Evolutionary conservation across 1,284 basidiomycete species (phyloP).

Genomic region (Pseudozyma sp.): DNA sequence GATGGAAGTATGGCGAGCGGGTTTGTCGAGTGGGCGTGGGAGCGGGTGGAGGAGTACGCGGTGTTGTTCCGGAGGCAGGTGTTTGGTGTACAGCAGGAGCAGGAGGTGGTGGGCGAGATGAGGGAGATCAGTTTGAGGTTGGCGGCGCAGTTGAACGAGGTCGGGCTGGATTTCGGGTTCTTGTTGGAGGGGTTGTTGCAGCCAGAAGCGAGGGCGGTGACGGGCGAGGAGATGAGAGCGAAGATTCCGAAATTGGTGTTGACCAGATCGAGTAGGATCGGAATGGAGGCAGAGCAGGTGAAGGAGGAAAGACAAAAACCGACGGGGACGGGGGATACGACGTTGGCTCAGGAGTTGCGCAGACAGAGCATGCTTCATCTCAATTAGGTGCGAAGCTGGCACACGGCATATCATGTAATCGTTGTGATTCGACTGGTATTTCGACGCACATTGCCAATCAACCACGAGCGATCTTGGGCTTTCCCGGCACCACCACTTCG

Average conservation of each 20-base stretch:
- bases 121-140: constrained; percentile 58
- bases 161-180: constrained; percentile 40
- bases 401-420: not conserved
- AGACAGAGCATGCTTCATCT: constrained; percentile 46
- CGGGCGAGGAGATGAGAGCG: not conserved
- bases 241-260: constrained; percentile 15
- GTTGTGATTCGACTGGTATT: not conserved
- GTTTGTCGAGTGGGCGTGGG: constrained; percentile 93
- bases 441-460: not conserved
- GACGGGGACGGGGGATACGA: not conserved
- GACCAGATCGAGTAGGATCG: constrained; percentile 24
- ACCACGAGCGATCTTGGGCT: constrained; percentile 52
- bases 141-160: constrained; percentile 36
- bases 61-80: constrained; percentile 91
- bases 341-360: constrained; percentile 42
- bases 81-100: constrained; percentile 72
- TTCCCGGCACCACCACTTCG: constrained; percentile 74
- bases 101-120: constrained; percentile 49
- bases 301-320: not conserved
- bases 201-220: constrained; percentile 5
- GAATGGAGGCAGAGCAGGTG: constrained; percentile 11
- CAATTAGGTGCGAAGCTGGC: not conserved
- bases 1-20: constrained; percentile 89
- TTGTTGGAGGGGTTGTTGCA: constrained; percentile 26
- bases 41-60: constrained; percentile 84